Conservation (phyloP, 371 early-diverging fungal genomes). For the Mortierella sp. region DNA sequence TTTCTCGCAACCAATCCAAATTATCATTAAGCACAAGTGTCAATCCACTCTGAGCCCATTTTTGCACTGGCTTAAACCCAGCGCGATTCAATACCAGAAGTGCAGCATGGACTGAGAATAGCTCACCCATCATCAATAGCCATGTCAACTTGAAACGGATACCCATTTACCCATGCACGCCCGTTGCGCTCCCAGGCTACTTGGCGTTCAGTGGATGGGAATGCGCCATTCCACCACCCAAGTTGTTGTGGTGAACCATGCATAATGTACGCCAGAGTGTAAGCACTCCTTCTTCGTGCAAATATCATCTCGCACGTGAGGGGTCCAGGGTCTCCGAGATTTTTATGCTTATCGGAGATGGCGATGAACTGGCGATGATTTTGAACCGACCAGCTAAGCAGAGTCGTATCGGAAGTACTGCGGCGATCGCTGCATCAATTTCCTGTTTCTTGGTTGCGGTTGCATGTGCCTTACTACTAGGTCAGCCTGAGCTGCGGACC, state of each 20-base stretch:
- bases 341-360: slow-evolving; percentile 17
- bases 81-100: slow-evolving; percentile 14
- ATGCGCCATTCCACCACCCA: slow-evolving; percentile 21
- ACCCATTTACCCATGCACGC: slow-evolving; percentile 18
- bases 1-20: too few species aligned
- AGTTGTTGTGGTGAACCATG: slow-evolving; percentile 18
- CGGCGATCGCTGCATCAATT: slow-evolving; percentile 1
- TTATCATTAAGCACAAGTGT: too few species aligned
- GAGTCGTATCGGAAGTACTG: background rate
- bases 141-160: slow-evolving; percentile 8
- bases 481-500: slow-evolving; percentile 1
- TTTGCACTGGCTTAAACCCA: slow-evolving; percentile 15
- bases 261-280: slow-evolving; percentile 20
- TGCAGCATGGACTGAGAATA: slow-evolving; percentile 16
- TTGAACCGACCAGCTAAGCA: slow-evolving; percentile 6
- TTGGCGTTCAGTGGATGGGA: slow-evolving; percentile 19
- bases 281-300: slow-evolving; percentile 20
- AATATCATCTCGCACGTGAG: slow-evolving; percentile 17
- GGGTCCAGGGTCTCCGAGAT: slow-evolving; percentile 15
- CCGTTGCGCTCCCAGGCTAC: slow-evolving; percentile 17
- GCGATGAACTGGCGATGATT: slow-evolving; percentile 6
- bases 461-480: slow-evolving; percentile 13
- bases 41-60: too few species aligned
- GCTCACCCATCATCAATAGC: too few species aligned
- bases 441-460: slow-evolving; percentile 8